A percentile compares a stretch with the other conserved stretches of the same genome.
These are phyloP conservation scores for Clonostachys rhizophaga DNA, from an alignment of 2,329 filamentous ascomycete species.

Conservation along the genomic window DNA sequence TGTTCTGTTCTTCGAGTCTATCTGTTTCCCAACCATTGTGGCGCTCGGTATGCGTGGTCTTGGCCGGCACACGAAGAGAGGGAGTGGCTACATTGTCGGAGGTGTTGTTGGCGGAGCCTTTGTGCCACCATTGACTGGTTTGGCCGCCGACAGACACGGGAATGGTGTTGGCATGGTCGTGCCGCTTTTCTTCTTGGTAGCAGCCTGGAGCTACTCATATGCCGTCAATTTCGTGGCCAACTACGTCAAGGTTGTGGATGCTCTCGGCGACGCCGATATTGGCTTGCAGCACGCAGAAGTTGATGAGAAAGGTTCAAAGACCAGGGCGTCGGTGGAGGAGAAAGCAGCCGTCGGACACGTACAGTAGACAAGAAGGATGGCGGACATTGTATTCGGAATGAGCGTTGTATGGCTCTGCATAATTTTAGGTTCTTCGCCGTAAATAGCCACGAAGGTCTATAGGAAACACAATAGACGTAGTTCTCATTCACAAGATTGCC, in stretches of 20 bases:
- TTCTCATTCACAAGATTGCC: too few relatives aligned
- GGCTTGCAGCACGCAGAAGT: constrained; percentile 23
- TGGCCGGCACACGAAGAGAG: constrained; percentile 72
- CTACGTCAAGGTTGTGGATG: constrained; percentile 60
- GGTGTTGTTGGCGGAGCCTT: constrained; percentile 70
- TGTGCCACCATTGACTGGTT: constrained; percentile 68
- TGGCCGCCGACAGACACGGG: constrained; percentile 57
- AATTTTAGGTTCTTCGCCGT: too few relatives aligned
- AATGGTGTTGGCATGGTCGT: constrained; percentile 64
- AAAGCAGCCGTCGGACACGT: not conserved
- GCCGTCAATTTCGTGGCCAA: constrained; percentile 62
- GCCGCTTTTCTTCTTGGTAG: constrained; percentile 54
- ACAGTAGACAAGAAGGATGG: too few relatives aligned
- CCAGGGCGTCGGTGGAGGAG: constrained; percentile 1
- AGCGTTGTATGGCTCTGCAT: too few relatives aligned
- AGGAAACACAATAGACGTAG: too few relatives aligned
- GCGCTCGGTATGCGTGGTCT: constrained; percentile 72
- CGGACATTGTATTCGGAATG: too few relatives aligned
- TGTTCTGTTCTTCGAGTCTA: constrained; percentile 74
- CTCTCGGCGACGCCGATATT: constrained; percentile 39
- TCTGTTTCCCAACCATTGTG: constrained; percentile 79
- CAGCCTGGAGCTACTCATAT: constrained; percentile 50
- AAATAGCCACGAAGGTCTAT: too few relatives aligned
- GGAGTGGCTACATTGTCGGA: constrained; percentile 63
- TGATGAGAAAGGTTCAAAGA: constrained; percentile 7